Evolutionary conservation across 169 alveolate genomes (phyloP).

Genomic region (Cryptosporidium parvum): DNA sequence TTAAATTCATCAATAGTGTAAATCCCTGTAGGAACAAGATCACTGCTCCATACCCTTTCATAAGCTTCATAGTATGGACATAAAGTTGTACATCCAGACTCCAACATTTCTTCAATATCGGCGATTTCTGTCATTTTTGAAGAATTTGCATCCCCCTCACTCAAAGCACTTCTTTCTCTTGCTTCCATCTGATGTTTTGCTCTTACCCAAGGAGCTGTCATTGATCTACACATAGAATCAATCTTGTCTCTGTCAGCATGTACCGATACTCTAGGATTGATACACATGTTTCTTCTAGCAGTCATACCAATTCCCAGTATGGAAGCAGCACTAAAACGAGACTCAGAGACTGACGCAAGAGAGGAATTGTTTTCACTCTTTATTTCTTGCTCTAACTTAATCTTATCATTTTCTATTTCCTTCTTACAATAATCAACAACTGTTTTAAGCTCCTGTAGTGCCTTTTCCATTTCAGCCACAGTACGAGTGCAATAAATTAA

Average conservation of each 20-base stretch:
- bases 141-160: slow-evolving; percentile 18
- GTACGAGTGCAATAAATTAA: slow-evolving; percentile 94
- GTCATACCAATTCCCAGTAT: slow-evolving; percentile 90
- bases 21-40: slow-evolving; percentile 88
- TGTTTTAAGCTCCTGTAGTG: slow-evolving; percentile 92
- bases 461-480: slow-evolving; percentile 98
- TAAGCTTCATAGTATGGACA: slow-evolving; percentile 87
- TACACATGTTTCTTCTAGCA: slow-evolving; percentile 93
- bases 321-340: not conserved
- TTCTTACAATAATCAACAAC: slow-evolving; percentile 87
- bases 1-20: slow-evolving; percentile 95
- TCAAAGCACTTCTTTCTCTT: not conserved
- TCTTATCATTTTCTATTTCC: slow-evolving; percentile 81
- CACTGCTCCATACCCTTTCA: slow-evolving; percentile 83
- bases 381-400: slow-evolving; percentile 25
- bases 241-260: slow-evolving; percentile 91
- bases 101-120: slow-evolving; percentile 65
- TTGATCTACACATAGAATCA: slow-evolving; percentile 85
- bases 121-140: slow-evolving; percentile 34
- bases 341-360: slow-evolving; percentile 3
- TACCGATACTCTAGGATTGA: slow-evolving; percentile 89
- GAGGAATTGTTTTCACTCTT: not conserved
- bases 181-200: slow-evolving; percentile 47
- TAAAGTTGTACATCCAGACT: slow-evolving; percentile 66
- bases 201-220: slow-evolving; percentile 91